A percentile compares a stretch with the other conserved stretches of the same genome.
phyloP scores from a whole-genome alignment of 1,284 basidiomycete genomes.

The Trichosporon faecale region DNA sequence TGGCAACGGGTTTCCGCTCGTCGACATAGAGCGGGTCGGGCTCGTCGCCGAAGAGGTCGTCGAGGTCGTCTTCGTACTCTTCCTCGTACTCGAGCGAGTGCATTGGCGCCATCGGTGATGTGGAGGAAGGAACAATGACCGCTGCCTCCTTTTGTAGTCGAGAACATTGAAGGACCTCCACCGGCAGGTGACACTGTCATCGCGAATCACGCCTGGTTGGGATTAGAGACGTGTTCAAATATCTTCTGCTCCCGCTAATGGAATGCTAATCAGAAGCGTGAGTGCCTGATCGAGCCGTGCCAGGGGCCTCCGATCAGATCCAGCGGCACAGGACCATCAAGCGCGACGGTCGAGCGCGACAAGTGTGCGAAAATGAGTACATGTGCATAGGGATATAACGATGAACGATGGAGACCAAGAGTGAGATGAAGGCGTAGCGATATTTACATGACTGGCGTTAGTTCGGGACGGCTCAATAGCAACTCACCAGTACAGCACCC shows the following conservation, averaged over 20 bases:
- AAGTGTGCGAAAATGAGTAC: slow-evolving; percentile 9
- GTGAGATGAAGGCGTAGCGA: background rate
- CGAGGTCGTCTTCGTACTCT: slow-evolving; percentile 32
- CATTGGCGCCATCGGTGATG: slow-evolving; percentile 13
- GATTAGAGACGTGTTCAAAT: background rate
- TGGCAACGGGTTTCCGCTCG: slow-evolving; percentile 13
- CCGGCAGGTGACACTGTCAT: background rate
- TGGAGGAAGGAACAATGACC: background rate
- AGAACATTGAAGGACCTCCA: background rate
- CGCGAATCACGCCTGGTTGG: background rate
- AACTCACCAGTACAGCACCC: slow-evolving; percentile 44
- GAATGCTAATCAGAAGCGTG: background rate
- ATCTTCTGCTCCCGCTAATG: background rate
- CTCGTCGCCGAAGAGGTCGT: slow-evolving; percentile 38
- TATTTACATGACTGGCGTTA: slow-evolving; percentile 5
- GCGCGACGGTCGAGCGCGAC: background rate
- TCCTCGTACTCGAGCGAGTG: slow-evolving; percentile 36
- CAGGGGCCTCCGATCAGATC: background rate
- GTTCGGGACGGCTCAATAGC: background rate
- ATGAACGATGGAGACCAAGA: slow-evolving; percentile 1
- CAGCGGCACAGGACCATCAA: background rate
- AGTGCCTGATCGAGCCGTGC: background rate
- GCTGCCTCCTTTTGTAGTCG: background rate
- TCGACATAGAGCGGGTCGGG: slow-evolving; percentile 15
- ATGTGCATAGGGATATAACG: slow-evolving; percentile 8